Percentiles rank a stretch among this genome's conserved stretches.
These are phyloP conservation scores for Aureobasidium sp. DNA, from an alignment of 2,329 filamentous ascomycete genomes.

Conservation along the genomic window DNA sequence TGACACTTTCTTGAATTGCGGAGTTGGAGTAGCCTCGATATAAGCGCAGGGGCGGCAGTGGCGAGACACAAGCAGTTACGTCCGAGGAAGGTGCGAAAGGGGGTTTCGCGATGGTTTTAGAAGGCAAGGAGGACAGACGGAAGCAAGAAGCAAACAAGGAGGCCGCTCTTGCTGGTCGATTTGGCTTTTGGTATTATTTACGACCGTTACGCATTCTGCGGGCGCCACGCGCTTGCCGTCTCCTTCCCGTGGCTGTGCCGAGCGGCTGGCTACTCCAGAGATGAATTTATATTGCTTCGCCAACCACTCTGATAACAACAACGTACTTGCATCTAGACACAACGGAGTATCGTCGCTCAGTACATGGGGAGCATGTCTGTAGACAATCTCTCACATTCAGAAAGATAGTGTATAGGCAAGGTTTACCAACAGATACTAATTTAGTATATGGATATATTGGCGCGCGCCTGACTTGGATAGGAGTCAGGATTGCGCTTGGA, in stretches of 20 bases:
- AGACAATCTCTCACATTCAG: not conserved
- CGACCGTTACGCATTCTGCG: not conserved
- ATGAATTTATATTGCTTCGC: not conserved
- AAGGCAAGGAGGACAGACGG: not conserved
- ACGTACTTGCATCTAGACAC: not conserved
- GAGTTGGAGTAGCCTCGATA: not conserved
- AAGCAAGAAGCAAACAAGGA: not conserved
- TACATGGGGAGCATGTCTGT: not conserved
- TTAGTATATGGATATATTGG: not conserved
- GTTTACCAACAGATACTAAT: not conserved
- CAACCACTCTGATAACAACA: not conserved
- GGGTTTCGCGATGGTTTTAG: not conserved
- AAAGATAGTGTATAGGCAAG: not conserved
- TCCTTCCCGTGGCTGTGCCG: not conserved
- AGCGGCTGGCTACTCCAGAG: not conserved
- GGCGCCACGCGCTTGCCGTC: not conserved
- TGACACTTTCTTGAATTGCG: not conserved
- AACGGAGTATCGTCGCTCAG: not conserved
- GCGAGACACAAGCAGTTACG: not conserved
- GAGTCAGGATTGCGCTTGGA: not conserved
- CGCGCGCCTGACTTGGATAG: not conserved
- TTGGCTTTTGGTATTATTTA: slow-evolving; percentile 1
- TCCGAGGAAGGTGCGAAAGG: not conserved
- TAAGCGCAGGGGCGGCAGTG: not conserved
- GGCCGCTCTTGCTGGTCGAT: not conserved